Evolutionary conservation across 1,284 basidiomycete species (phyloP), one percentile per base, ranked within the genome.

Genomic region (Chondrostereum purpureum): DNA sequence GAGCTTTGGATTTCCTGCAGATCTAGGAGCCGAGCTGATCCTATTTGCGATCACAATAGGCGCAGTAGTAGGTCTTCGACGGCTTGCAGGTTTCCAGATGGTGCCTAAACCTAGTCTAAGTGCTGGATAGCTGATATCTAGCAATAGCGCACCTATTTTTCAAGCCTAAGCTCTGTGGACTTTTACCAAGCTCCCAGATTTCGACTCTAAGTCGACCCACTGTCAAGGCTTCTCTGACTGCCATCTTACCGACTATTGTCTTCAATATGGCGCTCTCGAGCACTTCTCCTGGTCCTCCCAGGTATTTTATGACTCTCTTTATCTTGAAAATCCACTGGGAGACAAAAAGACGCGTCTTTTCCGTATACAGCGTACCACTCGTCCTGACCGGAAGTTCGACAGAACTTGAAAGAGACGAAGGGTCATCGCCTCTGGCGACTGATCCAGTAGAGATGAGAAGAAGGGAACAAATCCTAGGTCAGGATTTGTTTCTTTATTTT

Each of bases 1-100:
- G 10, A 69, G 63, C 55, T 77, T 82, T 52, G 65, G 77, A 66
- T 77, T 75, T 1, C 67, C 67, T 1, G 65, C 52, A 16, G 66
- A 63, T n/a, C 65, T 58, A 11, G 78, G 62, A 0, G 74, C 67
- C 11, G 79, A 77, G 12, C 79, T 77, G 17, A 96, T 64, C 56
- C 88, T 90, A 49, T 99, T 78, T 5, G 93, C 84, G 76, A 98
- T 84, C 43, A 95, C 88, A 45, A 99, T 87, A 1, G 95, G 94
- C 14, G 92, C 83, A 16, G 87, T 78, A 2, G 85, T 67, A 99
- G 69, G 53, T 98, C 96, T 64, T 99, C 96, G 12, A 99, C 82
- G 20, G 88, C 83, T 58, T 91, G 88, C 8, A 99, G 67, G 61
- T 99, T 99, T 42, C 96, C 96, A 0, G 96, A 96, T 3, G 92